phyloP scores from a whole-genome alignment of 495 filamentous ascomycete genomes.

The Venustampulla echinocandica region DNA sequence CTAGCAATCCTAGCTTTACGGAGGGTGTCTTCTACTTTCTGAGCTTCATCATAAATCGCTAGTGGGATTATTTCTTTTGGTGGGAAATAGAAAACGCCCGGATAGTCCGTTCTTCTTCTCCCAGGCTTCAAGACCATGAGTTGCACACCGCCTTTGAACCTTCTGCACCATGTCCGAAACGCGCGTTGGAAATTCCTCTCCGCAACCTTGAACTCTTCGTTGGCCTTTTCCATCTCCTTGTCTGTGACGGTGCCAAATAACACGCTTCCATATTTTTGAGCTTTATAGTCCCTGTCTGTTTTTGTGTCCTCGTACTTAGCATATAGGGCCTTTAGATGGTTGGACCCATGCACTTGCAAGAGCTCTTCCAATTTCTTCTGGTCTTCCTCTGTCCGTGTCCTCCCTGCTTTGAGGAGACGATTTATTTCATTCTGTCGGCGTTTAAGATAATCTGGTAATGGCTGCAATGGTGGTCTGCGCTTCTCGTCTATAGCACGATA shows the following conservation, averaged over 20 bases:
- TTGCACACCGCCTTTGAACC: not conserved
- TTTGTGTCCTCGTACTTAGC: too few relatives aligned
- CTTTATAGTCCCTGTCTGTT: too few relatives aligned
- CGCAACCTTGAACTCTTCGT: not conserved
- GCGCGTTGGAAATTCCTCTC: not conserved
- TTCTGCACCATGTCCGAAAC: not conserved
- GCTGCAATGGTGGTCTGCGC: not conserved
- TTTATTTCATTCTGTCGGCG: not conserved
- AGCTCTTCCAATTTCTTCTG: not conserved
- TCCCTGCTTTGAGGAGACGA: not conserved
- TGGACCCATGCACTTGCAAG: too few relatives aligned
- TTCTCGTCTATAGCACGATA: not conserved
- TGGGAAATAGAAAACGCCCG: not conserved
- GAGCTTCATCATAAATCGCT: too few relatives aligned
- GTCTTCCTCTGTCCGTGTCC: not conserved
- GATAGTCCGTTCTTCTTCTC: not conserved
- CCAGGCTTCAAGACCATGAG: not conserved
- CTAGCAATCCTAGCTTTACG: too few relatives aligned
- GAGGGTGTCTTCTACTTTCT: too few relatives aligned
- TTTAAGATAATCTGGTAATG: not conserved
- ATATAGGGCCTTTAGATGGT: too few relatives aligned
- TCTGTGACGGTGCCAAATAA: not conserved
- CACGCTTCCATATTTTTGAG: not conserved
- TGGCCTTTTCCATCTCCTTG: not conserved
- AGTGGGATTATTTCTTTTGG: too few relatives aligned